Evolutionary conservation across 2,329 filamentous ascomycete species (phyloP), one percentile per base, ranked within the genome.

Genomic region (Coccinonectria pachysandricola): DNA sequence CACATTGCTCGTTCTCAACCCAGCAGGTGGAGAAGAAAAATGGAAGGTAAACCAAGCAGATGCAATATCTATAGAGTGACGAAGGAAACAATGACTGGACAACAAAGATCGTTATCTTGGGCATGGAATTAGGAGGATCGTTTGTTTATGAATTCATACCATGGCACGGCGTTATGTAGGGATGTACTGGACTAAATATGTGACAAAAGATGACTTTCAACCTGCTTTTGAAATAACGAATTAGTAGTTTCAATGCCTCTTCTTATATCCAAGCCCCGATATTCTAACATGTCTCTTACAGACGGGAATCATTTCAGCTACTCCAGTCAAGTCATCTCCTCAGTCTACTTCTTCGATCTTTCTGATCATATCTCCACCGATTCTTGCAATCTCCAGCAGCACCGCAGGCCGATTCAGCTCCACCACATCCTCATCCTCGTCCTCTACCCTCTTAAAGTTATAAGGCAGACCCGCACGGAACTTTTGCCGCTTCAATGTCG

Each of bases 1-100:
- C 75, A 47, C 92, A 74, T 60, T 98, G 91, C 53, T 78, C 84
- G 14, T 94, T 93, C 55, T 83, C 83, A 23, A 88, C 77, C 34
- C 70, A 78, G 48, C 69, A 73, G 38, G 57, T 65, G 23, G 63
- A 63, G 26, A 68, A 62, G 32, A 62, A 58, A 38, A 60, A 64
- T 46, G 58, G 48, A 52, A 64, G 49, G 27, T 52, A 34, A 39
- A n/a, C n/a, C n/a, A n/a, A n/a, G n/a, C n/a, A n/a, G n/a, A n/a
- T n/a, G n/a, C n/a, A n/a, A n/a, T n/a, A n/a, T n/a, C n/a, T n/a
- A n/a, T n/a, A n/a, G n/a, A n/a, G n/a, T n/a, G n/a, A n/a, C n/a
- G n/a, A n/a, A n/a, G n/a, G n/a, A n/a, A n/a, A n/a, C n/a, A n/a
- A n/a, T n/a, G n/a, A n/a, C n/a, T n/a, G n/a, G n/a, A n/a, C n/a